A percentile compares a stretch with the other conserved stretches of the same genome.
Conservation (phyloP, 208 protist genomes). For the Trichomonas gallinae region DNA sequence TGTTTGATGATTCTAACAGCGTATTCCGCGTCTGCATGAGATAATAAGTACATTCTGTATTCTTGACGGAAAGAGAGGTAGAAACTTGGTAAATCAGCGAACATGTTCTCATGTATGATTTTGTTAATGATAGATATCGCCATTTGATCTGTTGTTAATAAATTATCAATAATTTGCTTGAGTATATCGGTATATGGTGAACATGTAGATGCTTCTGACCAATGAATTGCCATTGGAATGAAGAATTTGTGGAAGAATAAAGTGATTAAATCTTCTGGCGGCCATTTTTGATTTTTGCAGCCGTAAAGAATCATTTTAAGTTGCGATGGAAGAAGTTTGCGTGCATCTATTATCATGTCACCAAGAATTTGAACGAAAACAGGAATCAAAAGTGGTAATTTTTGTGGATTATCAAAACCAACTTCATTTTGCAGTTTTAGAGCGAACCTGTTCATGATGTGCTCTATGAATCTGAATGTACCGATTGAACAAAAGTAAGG, state of each 20-base stretch:
- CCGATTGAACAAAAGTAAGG: background rate
- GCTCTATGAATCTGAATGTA: background rate
- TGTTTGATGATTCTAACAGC: background rate
- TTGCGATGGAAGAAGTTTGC: background rate
- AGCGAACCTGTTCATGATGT: background rate
- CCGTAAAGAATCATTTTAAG: background rate
- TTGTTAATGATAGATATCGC: background rate
- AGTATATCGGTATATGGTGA: background rate
- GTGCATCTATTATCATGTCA: background rate
- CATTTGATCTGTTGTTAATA: background rate
- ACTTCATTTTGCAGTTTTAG: background rate
- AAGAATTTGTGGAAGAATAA: background rate
- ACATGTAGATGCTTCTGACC: background rate
- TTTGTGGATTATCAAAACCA: background rate
- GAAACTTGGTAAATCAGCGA: background rate
- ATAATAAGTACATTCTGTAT: background rate
- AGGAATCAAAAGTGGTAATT: background rate
- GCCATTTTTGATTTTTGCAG: background rate
- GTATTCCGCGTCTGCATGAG: background rate
- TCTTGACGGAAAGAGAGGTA: background rate
- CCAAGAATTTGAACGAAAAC: background rate
- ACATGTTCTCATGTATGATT: background rate
- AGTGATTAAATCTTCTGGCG: background rate
- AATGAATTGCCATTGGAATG: background rate
- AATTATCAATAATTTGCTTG: background rate